Base-by-base conservation (phyloP, 139 green algal species). In the Ulvella scutata region DNA sequence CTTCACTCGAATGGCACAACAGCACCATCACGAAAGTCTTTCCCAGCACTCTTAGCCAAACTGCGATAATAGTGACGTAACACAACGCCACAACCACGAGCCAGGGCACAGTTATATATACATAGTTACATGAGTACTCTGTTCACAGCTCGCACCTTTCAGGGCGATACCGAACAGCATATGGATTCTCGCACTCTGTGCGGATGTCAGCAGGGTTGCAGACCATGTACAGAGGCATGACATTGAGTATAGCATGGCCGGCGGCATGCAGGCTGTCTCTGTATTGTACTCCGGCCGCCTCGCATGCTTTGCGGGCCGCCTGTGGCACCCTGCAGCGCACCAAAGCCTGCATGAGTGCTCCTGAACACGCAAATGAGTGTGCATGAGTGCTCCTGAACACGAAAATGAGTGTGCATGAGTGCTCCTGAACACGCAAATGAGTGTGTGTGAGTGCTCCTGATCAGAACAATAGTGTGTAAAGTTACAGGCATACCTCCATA, bases 221-320 rank as follows among this genome's bases (percentile, higher is more conserved):
- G 37, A 88, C 85, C 21, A 97, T 61, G 80, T 81, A 90, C 4
- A 97, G 79, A 0, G 94, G 94, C 38, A 97, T 77, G 33, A 92
- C 90, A 76, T 94, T 93, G 38, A 96, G 81, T 72, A 98, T 21
- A 0, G 93, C 93, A 75, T 98, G 94, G 10, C 51, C 79, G 26
- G 94, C 94, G 7, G 84, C 93, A 75, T 98, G 94, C 60, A 96
- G 60, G 36, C 85, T 84, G n/a, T 89, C 91, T 2, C 87, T 43
- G 72, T 92, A 94, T 20, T 76, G 38, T 39, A 93, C 74, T 10
- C 83, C 85, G 2, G 73, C 75, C 2, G 40, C 74, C 9, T 73
- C 44, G 39, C 78, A 88, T 38, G 36, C 38, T 1, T 36, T 38
- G 28, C 88, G 79, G 2, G 81, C 86, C 7, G 43, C 73, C 31